Conservation (phyloP, 2,329 filamentous ascomycete species). For the Chaetothyriales sp. region DNA sequence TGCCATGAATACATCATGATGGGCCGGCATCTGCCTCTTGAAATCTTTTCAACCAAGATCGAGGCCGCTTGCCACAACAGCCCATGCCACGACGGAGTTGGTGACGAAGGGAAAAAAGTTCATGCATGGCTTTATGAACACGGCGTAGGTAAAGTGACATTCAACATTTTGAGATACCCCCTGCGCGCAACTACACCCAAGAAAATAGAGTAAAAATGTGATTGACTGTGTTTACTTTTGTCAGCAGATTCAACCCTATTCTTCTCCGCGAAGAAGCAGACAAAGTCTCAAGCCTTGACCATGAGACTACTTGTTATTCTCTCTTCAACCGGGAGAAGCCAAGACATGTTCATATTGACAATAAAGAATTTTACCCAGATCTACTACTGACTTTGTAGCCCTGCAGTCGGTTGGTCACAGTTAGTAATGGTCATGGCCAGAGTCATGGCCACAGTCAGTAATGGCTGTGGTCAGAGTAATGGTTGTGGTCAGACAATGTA, state of each 20-base stretch:
- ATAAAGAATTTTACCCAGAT: too few species aligned
- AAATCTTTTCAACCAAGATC: constrained; percentile 2
- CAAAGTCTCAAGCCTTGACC: too few species aligned
- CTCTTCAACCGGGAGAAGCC: too few species aligned
- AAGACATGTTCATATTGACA: too few species aligned
- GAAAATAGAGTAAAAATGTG: constrained; percentile 4
- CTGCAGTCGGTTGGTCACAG: too few species aligned
- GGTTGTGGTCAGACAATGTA: too few species aligned
- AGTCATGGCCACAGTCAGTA: too few species aligned
- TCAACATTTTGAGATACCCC: constrained; percentile 18
- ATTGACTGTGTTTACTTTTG: neutral
- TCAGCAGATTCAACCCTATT: neutral
- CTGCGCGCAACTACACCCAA: constrained; percentile 2
- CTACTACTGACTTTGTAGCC: too few species aligned
- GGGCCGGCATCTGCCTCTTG: neutral
- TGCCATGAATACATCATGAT: neutral
- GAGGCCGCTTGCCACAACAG: neutral
- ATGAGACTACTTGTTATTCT: too few species aligned
- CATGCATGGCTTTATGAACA: neutral
- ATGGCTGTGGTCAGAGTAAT: too few species aligned
- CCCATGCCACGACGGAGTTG: neutral
- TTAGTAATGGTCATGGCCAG: too few species aligned
- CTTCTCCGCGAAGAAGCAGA: too few species aligned
- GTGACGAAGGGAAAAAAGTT: neutral
- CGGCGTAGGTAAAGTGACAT: constrained; percentile 13